These are phyloP conservation scores for Lophiotrema nucula DNA, from an alignment of 495 filamentous ascomycete species.

Conservation along the genomic window DNA sequence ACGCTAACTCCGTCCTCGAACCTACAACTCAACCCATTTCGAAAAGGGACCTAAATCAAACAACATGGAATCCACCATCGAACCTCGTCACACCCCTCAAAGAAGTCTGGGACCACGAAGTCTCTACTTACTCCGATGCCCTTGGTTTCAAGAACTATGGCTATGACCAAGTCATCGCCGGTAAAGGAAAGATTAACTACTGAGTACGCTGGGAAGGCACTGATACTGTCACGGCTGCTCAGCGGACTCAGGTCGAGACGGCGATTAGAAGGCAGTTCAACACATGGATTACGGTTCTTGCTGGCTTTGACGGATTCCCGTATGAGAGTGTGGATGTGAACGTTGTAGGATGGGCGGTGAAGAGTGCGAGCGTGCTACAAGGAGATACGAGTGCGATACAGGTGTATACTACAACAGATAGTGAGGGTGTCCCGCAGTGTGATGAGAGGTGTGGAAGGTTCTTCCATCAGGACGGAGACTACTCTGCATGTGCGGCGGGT, in stretches of 20 bases:
- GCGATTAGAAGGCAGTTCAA: background rate
- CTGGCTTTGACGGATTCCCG: constrained; percentile 5
- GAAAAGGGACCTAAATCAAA: background rate
- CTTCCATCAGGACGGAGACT: constrained; percentile 4
- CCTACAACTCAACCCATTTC: background rate
- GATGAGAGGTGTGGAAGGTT: constrained; percentile 1
- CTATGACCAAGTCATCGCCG: constrained; percentile 5
- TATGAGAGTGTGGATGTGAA: constrained; percentile 6
- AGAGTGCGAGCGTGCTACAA: background rate
- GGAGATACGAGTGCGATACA: constrained; percentile 3
- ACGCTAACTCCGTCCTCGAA: background rate
- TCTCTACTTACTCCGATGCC: background rate
- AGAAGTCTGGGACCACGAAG: constrained; percentile 13
- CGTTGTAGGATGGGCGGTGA: constrained; percentile 8
- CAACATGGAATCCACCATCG: constrained; percentile 5
- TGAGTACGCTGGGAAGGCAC: constrained; percentile 6
- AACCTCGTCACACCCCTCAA: constrained; percentile 9
- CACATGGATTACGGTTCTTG: constrained; percentile 4
- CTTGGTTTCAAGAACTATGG: constrained; percentile 12
- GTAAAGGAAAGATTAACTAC: constrained; percentile 8
- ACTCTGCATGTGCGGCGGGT: background rate
- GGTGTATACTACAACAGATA: constrained; percentile 7
- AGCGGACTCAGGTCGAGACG: constrained; percentile 1
- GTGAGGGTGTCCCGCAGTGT: background rate
- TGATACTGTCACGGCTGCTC: background rate